phyloP scores from a whole-genome alignment of 2,329 filamentous ascomycete genomes.

The Ophiostoma angusticollis region DNA sequence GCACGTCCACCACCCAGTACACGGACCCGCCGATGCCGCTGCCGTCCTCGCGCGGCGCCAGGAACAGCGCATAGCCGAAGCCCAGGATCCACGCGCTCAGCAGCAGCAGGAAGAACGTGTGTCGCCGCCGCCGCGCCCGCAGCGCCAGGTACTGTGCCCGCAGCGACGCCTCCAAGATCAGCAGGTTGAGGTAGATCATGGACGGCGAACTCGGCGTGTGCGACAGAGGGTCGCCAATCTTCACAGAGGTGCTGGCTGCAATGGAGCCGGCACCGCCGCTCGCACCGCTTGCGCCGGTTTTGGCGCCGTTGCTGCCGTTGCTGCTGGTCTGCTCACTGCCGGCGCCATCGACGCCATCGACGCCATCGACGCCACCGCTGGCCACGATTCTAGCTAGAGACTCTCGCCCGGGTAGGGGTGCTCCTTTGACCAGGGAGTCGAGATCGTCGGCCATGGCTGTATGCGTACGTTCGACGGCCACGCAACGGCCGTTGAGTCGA shows the following conservation, averaged over 20 bases:
- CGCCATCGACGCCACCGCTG: conserved; percentile 12
- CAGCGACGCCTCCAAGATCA: conserved; percentile 90
- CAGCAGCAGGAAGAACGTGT: conserved; percentile 80
- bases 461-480: too few species aligned
- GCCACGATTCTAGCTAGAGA: conserved; percentile 31
- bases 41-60: conserved; percentile 92
- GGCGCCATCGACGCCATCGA: neutral
- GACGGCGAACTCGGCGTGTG: conserved; percentile 80
- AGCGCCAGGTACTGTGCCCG: conserved; percentile 87
- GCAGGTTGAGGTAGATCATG: conserved; percentile 95
- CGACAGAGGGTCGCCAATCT: conserved; percentile 57
- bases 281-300: conserved; percentile 30
- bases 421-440: conserved; percentile 87
- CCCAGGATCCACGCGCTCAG: conserved; percentile 68
- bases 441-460: conserved; percentile 49
- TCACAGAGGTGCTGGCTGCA: conserved; percentile 28
- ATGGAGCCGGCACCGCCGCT: conserved; percentile 27
- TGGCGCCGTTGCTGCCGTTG: conserved; percentile 13
- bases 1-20: conserved; percentile 90
- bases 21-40: conserved; percentile 81
- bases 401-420: conserved; percentile 49
- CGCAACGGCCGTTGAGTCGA: too few species aligned
- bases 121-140: conserved; percentile 74
- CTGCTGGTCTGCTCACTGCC: neutral
- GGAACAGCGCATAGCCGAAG: conserved; percentile 83